Evolutionary conservation across 768 basidiomycete genomes (phyloP).

Genomic region (Tylopilus balloui): DNA sequence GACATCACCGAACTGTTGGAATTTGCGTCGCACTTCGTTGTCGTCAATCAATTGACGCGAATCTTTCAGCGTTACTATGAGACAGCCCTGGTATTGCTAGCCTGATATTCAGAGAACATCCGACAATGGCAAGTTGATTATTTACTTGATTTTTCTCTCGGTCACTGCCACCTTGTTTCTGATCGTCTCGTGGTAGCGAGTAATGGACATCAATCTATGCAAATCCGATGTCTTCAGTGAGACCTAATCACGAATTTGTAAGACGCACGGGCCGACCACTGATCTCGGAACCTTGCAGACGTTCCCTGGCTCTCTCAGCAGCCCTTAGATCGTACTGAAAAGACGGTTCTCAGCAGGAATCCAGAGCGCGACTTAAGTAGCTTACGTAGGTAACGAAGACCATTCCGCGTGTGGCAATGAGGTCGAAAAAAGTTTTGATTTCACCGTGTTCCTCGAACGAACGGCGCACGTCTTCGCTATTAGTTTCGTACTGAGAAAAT

Average conservation of each 20-base stretch:
- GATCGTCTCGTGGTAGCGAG: slow-evolving; percentile 87
- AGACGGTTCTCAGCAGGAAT: slow-evolving; percentile 14
- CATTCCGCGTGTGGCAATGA: slow-evolving; percentile 95
- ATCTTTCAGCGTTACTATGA: slow-evolving; percentile 73
- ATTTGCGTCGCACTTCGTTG: slow-evolving; percentile 78
- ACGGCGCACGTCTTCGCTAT: slow-evolving; percentile 76
- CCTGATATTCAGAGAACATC: slow-evolving; percentile 9
- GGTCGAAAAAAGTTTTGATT: slow-evolving; percentile 95
- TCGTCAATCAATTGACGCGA: slow-evolving; percentile 76
- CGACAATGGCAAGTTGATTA: background rate
- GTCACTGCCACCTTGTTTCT: slow-evolving; percentile 48
- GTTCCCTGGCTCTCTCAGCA: slow-evolving; percentile 87
- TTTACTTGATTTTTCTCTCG: slow-evolving; percentile 82
- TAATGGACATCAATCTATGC: slow-evolving; percentile 96
- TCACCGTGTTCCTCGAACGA: slow-evolving; percentile 92
- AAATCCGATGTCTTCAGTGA: slow-evolving; percentile 7
- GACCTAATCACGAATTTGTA: background rate
- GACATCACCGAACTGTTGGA: slow-evolving; percentile 88
- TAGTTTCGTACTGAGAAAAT: slow-evolving; percentile 73
- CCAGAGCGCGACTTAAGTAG: slow-evolving; percentile 15
- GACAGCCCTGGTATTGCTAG: slow-evolving; percentile 76
- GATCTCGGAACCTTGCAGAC: slow-evolving; percentile 85
- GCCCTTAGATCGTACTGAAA: slow-evolving; percentile 85
- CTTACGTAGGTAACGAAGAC: slow-evolving; percentile 98
- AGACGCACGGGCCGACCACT: slow-evolving; percentile 80